Conservation (phyloP, 495 filamentous ascomycete species). For the Talaromyces thailandensis region DNA sequence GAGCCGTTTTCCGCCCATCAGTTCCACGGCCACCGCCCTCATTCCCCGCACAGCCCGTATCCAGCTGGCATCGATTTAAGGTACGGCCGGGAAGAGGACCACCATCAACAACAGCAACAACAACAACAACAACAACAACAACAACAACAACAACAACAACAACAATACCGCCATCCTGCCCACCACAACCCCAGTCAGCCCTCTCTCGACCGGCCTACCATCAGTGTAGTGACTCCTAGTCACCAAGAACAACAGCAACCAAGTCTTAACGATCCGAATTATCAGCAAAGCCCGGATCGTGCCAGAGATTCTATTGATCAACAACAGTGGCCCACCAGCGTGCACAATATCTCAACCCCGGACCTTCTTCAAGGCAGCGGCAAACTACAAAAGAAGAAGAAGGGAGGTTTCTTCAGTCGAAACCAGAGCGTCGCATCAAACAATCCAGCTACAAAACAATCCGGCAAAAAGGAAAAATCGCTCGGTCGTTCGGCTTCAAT, state of each 20-base stretch:
- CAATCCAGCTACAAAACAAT: background rate
- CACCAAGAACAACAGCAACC: conserved; percentile 14
- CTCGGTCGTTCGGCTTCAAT: conserved; percentile 1
- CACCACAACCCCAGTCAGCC: background rate
- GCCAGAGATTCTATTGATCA: conserved; percentile 22
- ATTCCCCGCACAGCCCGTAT: conserved; percentile 1
- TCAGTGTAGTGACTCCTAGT: conserved; percentile 13
- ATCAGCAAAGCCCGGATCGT: conserved; percentile 15
- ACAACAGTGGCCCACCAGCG: conserved; percentile 24
- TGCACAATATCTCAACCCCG: conserved; percentile 10
- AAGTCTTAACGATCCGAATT: conserved; percentile 12
- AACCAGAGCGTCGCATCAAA: background rate
- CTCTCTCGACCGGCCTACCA: conserved; percentile 19
- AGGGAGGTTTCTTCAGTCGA: conserved; percentile 7
- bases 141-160: conserved; percentile 13
- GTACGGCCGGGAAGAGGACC: conserved; percentile 7
- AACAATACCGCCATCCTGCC: conserved; percentile 9
- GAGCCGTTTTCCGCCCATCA: background rate
- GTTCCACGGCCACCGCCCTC: too few species aligned
- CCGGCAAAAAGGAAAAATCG: background rate
- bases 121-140: conserved; percentile 12
- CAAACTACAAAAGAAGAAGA: conserved; percentile 8
- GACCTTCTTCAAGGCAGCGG: conserved; percentile 12
- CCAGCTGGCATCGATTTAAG: background rate
- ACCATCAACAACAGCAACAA: conserved; percentile 10